Conservation (phyloP, 192 early-diverging fungal species). For the Blastocladiella britannica region DNA sequence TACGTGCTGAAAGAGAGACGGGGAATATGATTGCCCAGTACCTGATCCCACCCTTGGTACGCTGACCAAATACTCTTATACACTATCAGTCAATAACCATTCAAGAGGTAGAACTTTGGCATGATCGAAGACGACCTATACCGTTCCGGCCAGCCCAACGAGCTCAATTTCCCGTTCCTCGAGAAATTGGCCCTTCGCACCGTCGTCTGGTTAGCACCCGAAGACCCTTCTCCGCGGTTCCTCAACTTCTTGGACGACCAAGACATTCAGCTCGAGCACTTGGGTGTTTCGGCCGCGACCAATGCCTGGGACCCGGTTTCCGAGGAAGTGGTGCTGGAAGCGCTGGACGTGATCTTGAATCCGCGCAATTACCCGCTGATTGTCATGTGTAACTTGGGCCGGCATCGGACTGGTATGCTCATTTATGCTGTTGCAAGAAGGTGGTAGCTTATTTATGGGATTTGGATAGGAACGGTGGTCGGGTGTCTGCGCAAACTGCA, state of each 20-base stretch:
- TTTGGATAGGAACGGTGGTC: constrained; percentile 63
- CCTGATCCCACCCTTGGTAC: constrained; percentile 53
- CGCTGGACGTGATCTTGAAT: constrained; percentile 67
- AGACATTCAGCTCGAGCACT: constrained; percentile 77
- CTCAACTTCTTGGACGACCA: constrained; percentile 97
- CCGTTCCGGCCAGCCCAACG: constrained; percentile 91
- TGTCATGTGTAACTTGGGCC: constrained; percentile 93
- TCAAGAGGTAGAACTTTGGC: constrained; percentile 63
- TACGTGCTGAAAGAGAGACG: no score
- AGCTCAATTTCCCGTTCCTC: constrained; percentile 97
- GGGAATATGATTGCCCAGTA: constrained; percentile 43
- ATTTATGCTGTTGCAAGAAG: not conserved
- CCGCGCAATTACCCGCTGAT: constrained; percentile 82
- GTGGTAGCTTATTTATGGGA: not conserved
- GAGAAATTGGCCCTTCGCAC: constrained; percentile 87
- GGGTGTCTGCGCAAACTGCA: constrained; percentile 95
- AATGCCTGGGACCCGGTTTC: constrained; percentile 96
- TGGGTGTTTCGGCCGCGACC: constrained; percentile 60
- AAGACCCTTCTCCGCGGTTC: constrained; percentile 88
- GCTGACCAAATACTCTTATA: not conserved
- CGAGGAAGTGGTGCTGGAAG: constrained; percentile 85
- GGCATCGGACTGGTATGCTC: constrained; percentile 71
- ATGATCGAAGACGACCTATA: constrained; percentile 95
- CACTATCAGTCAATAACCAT: not conserved
- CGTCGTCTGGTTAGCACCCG: constrained; percentile 85